phyloP scores from a whole-genome alignment of 345 rosid genomes.

The Xanthoceras sorbifolium region DNA sequence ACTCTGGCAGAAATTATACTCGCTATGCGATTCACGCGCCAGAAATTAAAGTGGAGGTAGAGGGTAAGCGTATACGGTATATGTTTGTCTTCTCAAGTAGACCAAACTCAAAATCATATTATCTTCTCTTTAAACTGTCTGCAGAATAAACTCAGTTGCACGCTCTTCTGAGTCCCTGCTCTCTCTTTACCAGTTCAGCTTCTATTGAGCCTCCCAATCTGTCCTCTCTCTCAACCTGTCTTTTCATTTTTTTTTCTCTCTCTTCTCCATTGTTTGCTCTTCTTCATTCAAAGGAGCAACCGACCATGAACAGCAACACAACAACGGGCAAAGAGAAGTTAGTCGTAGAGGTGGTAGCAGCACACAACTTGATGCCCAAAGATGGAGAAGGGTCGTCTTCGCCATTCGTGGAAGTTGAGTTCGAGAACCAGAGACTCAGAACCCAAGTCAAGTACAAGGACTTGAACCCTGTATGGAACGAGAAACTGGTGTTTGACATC shows the following conservation, averaged over 20 bases:
- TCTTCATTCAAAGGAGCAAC: not conserved
- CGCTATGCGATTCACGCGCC: slow-evolving; percentile 18
- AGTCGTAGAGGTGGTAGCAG: slow-evolving; percentile 67
- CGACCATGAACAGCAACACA: slow-evolving; percentile 22
- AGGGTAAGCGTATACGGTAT: not conserved
- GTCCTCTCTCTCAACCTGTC: not conserved
- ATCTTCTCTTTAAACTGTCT: not conserved
- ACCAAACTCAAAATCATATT: not conserved
- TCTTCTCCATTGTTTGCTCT: slow-evolving; percentile 8
- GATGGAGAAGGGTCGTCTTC: slow-evolving; percentile 82
- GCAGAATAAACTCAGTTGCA: slow-evolving; percentile 23
- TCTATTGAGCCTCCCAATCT: slow-evolving; percentile 17
- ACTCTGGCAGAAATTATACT: slow-evolving; percentile 12
- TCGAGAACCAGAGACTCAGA: slow-evolving; percentile 57
- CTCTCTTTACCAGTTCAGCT: not conserved
- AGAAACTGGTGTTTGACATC: slow-evolving; percentile 62
- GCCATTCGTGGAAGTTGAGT: slow-evolving; percentile 70
- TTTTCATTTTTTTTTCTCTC: not conserved
- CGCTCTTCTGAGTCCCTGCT: slow-evolving; percentile 27
- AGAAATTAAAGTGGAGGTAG: not conserved
- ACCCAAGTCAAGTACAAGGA: slow-evolving; percentile 62
- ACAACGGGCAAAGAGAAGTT: slow-evolving; percentile 50
- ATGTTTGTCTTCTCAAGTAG: not conserved
- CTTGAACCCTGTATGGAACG: slow-evolving; percentile 77
- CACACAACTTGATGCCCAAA: slow-evolving; percentile 79